Conservation (phyloP, 2,329 filamentous ascomycete genomes). For the Penicillium sp. region DNA sequence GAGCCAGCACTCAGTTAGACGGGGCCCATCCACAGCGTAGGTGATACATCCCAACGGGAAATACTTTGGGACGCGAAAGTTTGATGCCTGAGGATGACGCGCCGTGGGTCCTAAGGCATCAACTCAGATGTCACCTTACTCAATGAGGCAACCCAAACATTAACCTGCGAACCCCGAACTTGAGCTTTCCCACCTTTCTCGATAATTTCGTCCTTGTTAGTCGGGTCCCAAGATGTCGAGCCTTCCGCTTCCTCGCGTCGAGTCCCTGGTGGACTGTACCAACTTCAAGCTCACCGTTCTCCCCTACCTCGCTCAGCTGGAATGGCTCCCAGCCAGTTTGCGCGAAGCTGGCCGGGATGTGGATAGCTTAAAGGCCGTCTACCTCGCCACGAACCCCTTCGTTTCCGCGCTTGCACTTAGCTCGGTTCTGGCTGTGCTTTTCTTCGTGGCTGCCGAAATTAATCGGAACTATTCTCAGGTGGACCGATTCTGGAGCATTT, state of each 20-base stretch:
- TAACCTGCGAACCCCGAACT: slow-evolving; percentile 6
- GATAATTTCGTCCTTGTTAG: neutral
- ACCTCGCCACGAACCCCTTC: slow-evolving; percentile 81
- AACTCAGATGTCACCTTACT: slow-evolving; percentile 6
- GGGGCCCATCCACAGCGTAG: slow-evolving; percentile 4
- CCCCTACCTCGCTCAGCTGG: slow-evolving; percentile 70
- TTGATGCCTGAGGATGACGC: slow-evolving; percentile 10
- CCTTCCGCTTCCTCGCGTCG: slow-evolving; percentile 63
- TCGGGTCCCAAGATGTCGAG: slow-evolving; percentile 49
- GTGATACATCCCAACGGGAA: slow-evolving; percentile 9
- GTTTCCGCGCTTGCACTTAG: slow-evolving; percentile 72
- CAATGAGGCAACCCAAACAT: slow-evolving; percentile 23
- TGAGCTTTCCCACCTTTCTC: slow-evolving; percentile 8
- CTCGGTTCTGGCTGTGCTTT: slow-evolving; percentile 66
- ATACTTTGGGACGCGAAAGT: slow-evolving; percentile 21
- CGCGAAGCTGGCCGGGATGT: slow-evolving; percentile 59
- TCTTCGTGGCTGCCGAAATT: slow-evolving; percentile 74
- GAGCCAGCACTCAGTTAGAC: slow-evolving; percentile 8
- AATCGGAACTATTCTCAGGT: slow-evolving; percentile 98
- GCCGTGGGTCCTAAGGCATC: slow-evolving; percentile 11
- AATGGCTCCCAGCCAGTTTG: slow-evolving; percentile 65
- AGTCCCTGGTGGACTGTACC: slow-evolving; percentile 69
- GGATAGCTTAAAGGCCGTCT: slow-evolving; percentile 66
- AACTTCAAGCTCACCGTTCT: slow-evolving; percentile 72
- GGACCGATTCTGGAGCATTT: slow-evolving; percentile 84